These are phyloP conservation scores for Corymbia calophylla DNA, from an alignment of 441 rosid genomes.

Conservation along the genomic window DNA sequence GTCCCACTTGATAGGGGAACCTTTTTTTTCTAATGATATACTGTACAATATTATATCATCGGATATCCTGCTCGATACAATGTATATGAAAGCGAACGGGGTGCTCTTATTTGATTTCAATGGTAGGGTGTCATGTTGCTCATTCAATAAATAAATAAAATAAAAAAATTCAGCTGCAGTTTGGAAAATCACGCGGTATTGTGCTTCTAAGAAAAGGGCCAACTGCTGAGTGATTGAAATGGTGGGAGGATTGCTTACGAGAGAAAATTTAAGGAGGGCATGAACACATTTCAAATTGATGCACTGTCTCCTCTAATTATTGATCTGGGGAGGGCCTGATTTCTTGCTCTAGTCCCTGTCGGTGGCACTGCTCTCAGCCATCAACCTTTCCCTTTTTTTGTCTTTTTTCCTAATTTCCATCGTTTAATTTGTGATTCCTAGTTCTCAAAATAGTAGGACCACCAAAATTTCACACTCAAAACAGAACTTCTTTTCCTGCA, in stretches of 20 bases:
- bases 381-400: neutral
- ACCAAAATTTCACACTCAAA: neutral
- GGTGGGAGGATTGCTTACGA: neutral
- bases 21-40: neutral
- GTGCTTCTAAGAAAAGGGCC: neutral
- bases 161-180: neutral
- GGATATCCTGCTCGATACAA: neutral
- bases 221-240: neutral
- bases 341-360: neutral
- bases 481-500: neutral
- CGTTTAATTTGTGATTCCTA: neutral
- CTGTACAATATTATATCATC: neutral
- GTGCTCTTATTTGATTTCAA: neutral
- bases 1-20: neutral
- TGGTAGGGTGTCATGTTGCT: neutral
- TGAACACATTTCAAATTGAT: neutral
- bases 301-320: neutral
- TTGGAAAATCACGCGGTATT: neutral
- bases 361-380: neutral
- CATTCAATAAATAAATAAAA: neutral
- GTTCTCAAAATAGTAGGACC: neutral
- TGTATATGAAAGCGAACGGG: neutral
- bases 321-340: neutral
- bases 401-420: neutral
- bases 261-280: neutral